Base-by-base conservation (phyloP, 768 basidiomycete species). In the Exsudoporus frostii region DNA sequence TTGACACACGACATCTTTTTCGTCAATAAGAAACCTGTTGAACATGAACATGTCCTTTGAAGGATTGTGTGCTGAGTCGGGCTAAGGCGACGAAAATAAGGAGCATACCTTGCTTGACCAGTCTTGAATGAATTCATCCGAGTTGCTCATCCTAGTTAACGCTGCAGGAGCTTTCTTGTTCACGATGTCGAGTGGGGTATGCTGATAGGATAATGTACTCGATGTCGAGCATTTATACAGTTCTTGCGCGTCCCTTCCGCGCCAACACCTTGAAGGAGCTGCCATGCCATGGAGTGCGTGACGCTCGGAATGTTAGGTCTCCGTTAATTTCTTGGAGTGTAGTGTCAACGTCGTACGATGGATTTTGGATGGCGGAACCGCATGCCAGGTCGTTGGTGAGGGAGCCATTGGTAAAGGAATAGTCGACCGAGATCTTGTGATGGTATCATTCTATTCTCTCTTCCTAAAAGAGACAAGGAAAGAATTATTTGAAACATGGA, bases 1-100 rank as follows among this genome's bases (percentile, higher is more conserved):
- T 0, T 32, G 30, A 8, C 63, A 64, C 6, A 1, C 0, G 6
- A 59, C 20, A 1, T 15, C 25, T 4, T 0, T 33, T 30, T 59
- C 53, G 2, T 51, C 53, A 6, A 65, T 42, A 27, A 29, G 0
- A 24, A 11, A 2, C 10, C n/a, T 36, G 10, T 15, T 61, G 17
- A 65, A 53, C 0, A 2, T 9, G 5, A 65, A 14, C 20, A 14
- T 27, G 1, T 55, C 25, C 58, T 61, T 30, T 50, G 6, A 11
- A 3, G 13, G n/a, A 15, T 14, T 7, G 32, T 25, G 24, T 13
- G 7, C 40, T 25, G 10, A 51, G 22, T 29, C 3, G n/a, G 13
- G 30, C 19, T 11, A 6, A 38, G 32, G 17, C 2, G 13, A 9
- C 0, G 19, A 4, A 10, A 10, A 33, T 13, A 27, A n/a, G 29